These are phyloP conservation scores for Saccharomycopsis schoenii DNA, from an alignment of 805 yeast species.

Conservation along the genomic window DNA sequence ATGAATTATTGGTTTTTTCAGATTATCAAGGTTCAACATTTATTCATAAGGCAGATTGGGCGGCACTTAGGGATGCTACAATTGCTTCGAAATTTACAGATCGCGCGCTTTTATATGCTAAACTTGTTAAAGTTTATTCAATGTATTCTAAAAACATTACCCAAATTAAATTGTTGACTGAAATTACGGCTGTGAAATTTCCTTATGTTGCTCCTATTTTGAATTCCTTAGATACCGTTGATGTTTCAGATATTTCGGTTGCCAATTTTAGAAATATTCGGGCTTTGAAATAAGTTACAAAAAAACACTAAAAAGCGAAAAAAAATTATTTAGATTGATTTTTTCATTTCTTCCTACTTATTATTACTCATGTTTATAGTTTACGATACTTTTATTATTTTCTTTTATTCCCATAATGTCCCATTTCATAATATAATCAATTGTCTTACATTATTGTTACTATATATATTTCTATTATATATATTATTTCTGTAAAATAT, in stretches of 20 bases:
- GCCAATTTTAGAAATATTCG: conserved; percentile 30
- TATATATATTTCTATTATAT: neutral
- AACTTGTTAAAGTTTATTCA: conserved; percentile 42
- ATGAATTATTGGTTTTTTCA: conserved; percentile 39
- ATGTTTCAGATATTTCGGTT: conserved; percentile 31
- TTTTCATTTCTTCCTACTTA: neutral
- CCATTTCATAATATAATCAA: neutral
- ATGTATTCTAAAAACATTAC: conserved; percentile 38
- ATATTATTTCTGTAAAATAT: neutral
- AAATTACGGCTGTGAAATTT: conserved; percentile 36
- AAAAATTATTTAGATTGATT: neutral
- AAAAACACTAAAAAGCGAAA: neutral
- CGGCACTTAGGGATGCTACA: conserved; percentile 72
- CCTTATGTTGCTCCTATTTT: conserved; percentile 30
- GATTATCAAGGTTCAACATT: conserved; percentile 44
- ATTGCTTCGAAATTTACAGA: conserved; percentile 33
- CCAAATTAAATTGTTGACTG: conserved; percentile 36
- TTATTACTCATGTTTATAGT: neutral
- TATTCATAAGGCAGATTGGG: conserved; percentile 80
- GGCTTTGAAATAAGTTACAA: neutral
- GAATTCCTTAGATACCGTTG: conserved; percentile 30
- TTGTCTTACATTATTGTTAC: neutral
- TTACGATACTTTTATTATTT: neutral
- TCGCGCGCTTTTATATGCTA: conserved; percentile 45
- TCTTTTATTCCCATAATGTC: neutral